Percentiles rank a stretch among this genome's conserved stretches.
Conservation (phyloP, 2,329 filamentous ascomycete species). For the Cryphonectria naterciae region DNA sequence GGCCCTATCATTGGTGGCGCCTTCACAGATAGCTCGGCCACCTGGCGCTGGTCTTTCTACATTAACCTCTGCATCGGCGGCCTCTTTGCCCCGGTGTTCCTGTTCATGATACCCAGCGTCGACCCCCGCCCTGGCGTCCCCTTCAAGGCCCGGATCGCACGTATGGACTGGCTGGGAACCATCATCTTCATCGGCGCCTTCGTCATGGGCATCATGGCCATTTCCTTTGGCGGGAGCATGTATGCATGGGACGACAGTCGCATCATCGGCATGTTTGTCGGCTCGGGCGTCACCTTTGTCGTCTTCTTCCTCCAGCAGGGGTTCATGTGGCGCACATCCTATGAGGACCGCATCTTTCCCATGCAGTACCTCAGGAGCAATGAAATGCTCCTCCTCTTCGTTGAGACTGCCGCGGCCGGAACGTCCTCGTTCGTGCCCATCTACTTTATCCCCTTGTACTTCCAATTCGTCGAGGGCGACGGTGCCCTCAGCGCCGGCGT, state of each 20-base stretch:
- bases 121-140: slow-evolving; percentile 24
- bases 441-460: slow-evolving; percentile 58
- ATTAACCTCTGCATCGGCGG: slow-evolving; percentile 53
- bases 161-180: slow-evolving; percentile 41
- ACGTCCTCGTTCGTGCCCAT: no score
- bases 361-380: no score
- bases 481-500: no score
- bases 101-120: slow-evolving; percentile 45
- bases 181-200: slow-evolving; percentile 47
- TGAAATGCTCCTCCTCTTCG: no score
- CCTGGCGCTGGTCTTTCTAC: slow-evolving; percentile 50
- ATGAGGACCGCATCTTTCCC: no score
- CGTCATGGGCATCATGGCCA: slow-evolving; percentile 48
- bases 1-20: slow-evolving; percentile 44
- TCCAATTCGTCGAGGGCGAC: no score
- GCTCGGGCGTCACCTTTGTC: slow-evolving; percentile 46
- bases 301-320: slow-evolving; percentile 49
- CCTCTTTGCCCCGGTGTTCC: slow-evolving; percentile 46
- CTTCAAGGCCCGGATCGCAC: slow-evolving; percentile 43
- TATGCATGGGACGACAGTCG: slow-evolving; percentile 52
- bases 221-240: slow-evolving; percentile 52
- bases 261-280: slow-evolving; percentile 50
- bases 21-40: slow-evolving; percentile 39
- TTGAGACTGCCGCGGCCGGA: no score
- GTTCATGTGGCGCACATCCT: no score